Conservation (phyloP, 2,329 filamentous ascomycete species). For the Fusarium nematophilum region DNA sequence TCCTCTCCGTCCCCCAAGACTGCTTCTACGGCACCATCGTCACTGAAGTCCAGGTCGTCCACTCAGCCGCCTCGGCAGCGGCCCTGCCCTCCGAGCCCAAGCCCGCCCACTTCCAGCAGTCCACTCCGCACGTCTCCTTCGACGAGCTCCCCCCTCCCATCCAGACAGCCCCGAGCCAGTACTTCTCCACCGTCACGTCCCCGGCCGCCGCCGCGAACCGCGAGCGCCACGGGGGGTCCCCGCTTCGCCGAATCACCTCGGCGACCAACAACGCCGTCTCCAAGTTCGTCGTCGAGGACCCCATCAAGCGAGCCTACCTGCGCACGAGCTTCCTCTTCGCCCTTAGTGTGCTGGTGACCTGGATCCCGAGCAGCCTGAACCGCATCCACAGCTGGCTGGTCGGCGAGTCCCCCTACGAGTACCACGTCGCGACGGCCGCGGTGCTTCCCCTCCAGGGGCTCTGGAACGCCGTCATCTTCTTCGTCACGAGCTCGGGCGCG, state of each 20-base stretch:
- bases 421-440: slow-evolving; percentile 76
- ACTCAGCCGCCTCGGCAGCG: slow-evolving; percentile 43
- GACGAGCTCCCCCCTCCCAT: slow-evolving; percentile 26
- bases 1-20: slow-evolving; percentile 43
- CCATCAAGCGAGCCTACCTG: slow-evolving; percentile 70
- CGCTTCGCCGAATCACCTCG: slow-evolving; percentile 31
- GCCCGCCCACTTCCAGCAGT: slow-evolving; percentile 28
- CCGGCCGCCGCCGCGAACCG: slow-evolving; percentile 13
- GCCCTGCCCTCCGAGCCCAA: slow-evolving; percentile 40
- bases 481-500: slow-evolving; percentile 67
- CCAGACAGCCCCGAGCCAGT: slow-evolving; percentile 43
- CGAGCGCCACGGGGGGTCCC: slow-evolving; percentile 11
- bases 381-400: slow-evolving; percentile 75
- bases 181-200: slow-evolving; percentile 50
- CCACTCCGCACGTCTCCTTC: slow-evolving; percentile 38
- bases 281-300: slow-evolving; percentile 58
- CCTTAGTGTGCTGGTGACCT: slow-evolving; percentile 69
- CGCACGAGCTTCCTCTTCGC: slow-evolving; percentile 71
- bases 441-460: slow-evolving; percentile 83
- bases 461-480: slow-evolving; percentile 84
- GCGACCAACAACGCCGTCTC: slow-evolving; percentile 47
- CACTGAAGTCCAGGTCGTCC: slow-evolving; percentile 62
- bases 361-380: slow-evolving; percentile 78
- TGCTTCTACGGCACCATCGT: slow-evolving; percentile 63
- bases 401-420: slow-evolving; percentile 65